Evolutionary conservation across 2,329 filamentous ascomycete genomes (phyloP).

Genomic region (Colletotrichum sp.): DNA sequence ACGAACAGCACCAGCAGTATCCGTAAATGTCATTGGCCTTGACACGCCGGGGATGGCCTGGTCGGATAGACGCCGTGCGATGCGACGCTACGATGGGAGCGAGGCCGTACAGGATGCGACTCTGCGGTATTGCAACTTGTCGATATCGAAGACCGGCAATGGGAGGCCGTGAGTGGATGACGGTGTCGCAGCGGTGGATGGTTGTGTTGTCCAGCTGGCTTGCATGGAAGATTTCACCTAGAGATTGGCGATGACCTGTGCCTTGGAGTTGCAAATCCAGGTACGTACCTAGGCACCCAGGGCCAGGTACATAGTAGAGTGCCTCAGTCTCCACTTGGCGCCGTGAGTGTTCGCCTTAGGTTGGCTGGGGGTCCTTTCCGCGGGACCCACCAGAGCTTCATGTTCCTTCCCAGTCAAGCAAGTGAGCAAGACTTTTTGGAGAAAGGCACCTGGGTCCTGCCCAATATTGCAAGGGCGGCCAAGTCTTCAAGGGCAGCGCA

Average conservation of each 20-base stretch:
- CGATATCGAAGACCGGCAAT: not conserved
- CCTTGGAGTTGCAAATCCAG: not conserved
- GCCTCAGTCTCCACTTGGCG: not conserved
- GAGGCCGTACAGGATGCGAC: constrained; percentile 2
- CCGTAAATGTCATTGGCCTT: not conserved
- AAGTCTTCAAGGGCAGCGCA: not conserved
- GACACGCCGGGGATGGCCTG: not conserved
- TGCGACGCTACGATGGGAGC: not conserved
- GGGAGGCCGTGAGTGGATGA: not conserved
- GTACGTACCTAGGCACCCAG: not conserved
- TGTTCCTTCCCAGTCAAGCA: not conserved
- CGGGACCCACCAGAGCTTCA: not conserved
- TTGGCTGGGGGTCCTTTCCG: not conserved
- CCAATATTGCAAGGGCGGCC: not conserved
- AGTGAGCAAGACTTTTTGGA: not conserved
- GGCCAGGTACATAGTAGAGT: not conserved
- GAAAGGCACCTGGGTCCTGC: not conserved
- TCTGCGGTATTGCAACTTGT: constrained; percentile 4
- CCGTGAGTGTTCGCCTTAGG: not conserved
- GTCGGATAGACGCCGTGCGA: not conserved
- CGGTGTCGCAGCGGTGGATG: not conserved
- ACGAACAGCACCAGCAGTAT: not conserved
- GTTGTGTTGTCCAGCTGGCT: not conserved
- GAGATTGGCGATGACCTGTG: constrained; percentile 1
- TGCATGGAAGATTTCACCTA: not conserved